Percentiles rank a stretch among this genome's conserved stretches.
Evolutionary conservation across 345 rosid species (phyloP).

Genomic region (Populus ilicifolia): DNA sequence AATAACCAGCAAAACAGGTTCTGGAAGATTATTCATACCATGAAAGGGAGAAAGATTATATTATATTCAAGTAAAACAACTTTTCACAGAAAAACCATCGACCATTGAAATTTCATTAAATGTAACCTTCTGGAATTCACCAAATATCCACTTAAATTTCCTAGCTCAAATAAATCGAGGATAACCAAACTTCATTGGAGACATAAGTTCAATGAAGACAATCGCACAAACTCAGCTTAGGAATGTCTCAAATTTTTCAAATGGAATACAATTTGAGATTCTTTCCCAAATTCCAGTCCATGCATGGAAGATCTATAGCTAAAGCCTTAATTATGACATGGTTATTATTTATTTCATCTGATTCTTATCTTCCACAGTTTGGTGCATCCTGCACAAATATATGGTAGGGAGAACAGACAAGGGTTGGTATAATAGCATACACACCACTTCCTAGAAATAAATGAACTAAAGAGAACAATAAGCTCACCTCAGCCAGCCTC

Average conservation of each 20-base stretch:
- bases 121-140: neutral
- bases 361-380: neutral
- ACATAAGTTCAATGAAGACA: neutral
- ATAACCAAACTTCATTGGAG: neutral
- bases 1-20: slow-evolving; percentile 3
- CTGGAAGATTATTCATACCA: neutral
- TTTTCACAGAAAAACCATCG: neutral
- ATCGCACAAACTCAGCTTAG: neutral
- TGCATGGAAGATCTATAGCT: neutral
- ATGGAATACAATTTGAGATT: neutral
- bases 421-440: neutral
- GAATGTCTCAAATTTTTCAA: neutral
- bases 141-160: neutral
- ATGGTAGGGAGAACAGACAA: neutral
- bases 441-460: neutral
- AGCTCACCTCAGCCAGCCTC: slow-evolving; percentile 95
- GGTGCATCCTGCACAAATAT: neutral
- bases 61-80: neutral
- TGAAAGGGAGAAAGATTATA: neutral
- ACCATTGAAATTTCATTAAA: neutral
- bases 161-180: neutral
- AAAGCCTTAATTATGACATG: neutral
- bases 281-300: neutral
- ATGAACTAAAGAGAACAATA: slow-evolving; percentile 1
- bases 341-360: neutral